Conservation (phyloP, 2,329 filamentous ascomycete species). For the Paramyrothecium roridum region DNA sequence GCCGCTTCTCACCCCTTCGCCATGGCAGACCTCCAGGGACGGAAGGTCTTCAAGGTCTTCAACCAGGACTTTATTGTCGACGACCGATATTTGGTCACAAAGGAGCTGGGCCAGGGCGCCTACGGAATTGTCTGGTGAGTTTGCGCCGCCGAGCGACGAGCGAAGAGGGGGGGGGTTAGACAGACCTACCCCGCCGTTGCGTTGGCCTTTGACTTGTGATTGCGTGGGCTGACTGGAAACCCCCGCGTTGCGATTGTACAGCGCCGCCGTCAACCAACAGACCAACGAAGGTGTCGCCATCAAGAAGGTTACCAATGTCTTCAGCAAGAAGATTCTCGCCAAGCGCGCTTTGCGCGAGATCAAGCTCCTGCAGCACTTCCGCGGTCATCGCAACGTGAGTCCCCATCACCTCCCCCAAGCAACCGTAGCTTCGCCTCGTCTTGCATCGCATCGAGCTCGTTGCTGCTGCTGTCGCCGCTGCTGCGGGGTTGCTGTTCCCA, state of each 20-base stretch:
- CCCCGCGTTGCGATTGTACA: conserved; percentile 34
- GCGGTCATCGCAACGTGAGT: conserved; percentile 80
- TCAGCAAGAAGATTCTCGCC: conserved; percentile 99
- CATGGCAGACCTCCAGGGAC: conserved; percentile 45
- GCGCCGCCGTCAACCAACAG: conserved; percentile 87
- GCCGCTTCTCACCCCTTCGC: conserved; percentile 7
- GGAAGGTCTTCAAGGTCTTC: conserved; percentile 99
- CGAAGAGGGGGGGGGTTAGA: too few species aligned
- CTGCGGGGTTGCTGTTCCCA: neutral
- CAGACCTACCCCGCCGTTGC: conserved; percentile 22
- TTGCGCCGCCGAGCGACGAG: neutral
- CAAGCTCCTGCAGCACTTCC: conserved; percentile 97
- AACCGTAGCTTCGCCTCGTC: conserved; percentile 3
- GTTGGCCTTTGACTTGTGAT: neutral
- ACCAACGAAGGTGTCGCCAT: conserved; percentile 93
- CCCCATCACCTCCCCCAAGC: neutral
- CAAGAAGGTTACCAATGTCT: conserved; percentile 99
- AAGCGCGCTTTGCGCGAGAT: conserved; percentile 98
- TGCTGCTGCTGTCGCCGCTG: neutral
- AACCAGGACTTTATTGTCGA: conserved; percentile 99
- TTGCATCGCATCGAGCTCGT: neutral
- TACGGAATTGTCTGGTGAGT: conserved; percentile 96
- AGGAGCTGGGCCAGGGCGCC: conserved; percentile 96
- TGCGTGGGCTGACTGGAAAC: conserved; percentile 16
- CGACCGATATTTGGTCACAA: conserved; percentile 96